Percentiles rank a stretch among this genome's conserved stretches.
phyloP scores from a whole-genome alignment of 2,329 filamentous ascomycete species.

The Scleromitrula shiraiana region DNA sequence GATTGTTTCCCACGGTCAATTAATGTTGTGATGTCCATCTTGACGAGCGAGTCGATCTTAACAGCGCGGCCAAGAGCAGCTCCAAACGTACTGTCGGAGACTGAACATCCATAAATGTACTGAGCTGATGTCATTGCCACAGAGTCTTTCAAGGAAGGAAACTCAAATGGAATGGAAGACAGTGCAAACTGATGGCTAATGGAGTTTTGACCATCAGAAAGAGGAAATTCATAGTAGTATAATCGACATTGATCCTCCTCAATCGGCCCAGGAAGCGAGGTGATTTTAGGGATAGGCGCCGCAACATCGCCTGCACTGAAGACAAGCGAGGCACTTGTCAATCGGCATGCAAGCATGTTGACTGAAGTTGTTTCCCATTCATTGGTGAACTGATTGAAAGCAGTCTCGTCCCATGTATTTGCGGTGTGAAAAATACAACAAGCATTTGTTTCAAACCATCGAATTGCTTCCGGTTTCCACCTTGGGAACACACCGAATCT shows the following conservation, averaged over 20 bases:
- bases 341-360: conserved; percentile 57
- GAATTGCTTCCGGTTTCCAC: conserved; percentile 45
- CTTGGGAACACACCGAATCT: conserved; percentile 63
- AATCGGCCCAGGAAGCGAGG: conserved; percentile 16
- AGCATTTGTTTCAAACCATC: conserved; percentile 60
- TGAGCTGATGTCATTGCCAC: conserved; percentile 48
- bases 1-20: conserved; percentile 43
- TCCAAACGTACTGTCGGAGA: conserved; percentile 47
- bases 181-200: conserved; percentile 59
- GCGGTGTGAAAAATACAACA: conserved; percentile 68
- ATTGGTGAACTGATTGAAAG: conserved; percentile 17
- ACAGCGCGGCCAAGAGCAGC: conserved; percentile 54
- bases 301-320: conserved; percentile 57
- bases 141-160: conserved; percentile 50
- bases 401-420: conserved; percentile 56
- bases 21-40: conserved; percentile 47
- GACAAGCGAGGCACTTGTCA: conserved; percentile 57
- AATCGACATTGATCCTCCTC: conserved; percentile 61
- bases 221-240: conserved; percentile 58
- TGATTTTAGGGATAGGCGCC: conserved; percentile 38
- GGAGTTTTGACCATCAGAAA: conserved; percentile 28
- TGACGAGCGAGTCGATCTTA: conserved; percentile 59
- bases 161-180: conserved; percentile 59
- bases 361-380: conserved; percentile 36
- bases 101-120: conserved; percentile 62